These are phyloP conservation scores for Pseudonitzschia delicatissima DNA, from an alignment of 108 stramenopile species.

Conservation along the genomic window DNA sequence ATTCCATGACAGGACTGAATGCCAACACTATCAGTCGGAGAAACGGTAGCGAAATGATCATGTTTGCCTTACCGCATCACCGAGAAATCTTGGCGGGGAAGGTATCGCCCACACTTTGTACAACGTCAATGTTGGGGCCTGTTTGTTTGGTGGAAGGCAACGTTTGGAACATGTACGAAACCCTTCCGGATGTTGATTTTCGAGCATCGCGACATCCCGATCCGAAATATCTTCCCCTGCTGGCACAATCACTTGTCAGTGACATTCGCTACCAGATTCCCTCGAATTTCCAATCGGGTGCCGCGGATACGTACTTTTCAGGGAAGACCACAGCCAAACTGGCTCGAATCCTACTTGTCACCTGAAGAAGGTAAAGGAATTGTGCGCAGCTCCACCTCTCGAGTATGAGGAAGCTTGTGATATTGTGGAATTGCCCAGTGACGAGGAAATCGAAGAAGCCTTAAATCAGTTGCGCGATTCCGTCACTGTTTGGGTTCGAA, in stretches of 20 bases:
- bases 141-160: conserved; percentile 36
- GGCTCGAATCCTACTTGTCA: conserved; percentile 80
- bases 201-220: conserved; percentile 57
- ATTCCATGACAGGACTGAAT: conserved; percentile 7
- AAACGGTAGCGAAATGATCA: conserved; percentile 21
- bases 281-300: conserved; percentile 73
- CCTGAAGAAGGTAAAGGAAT: conserved; percentile 59
- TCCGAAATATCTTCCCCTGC: conserved; percentile 30
- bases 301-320: conserved; percentile 92
- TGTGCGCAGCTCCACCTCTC: conserved; percentile 29
- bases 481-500: conserved; percentile 87
- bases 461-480: conserved; percentile 43
- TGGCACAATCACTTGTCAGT: conserved; percentile 44
- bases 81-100: conserved; percentile 32
- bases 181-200: conserved; percentile 43
- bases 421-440: conserved; percentile 37
- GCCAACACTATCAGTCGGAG: neutral
- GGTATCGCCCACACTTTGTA: conserved; percentile 19
- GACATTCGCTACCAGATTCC: conserved; percentile 67
- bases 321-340: conserved; percentile 87
- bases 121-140: conserved; percentile 28
- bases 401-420: conserved; percentile 41
- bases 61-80: conserved; percentile 82
- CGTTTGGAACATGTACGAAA: conserved; percentile 31
- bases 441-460: conserved; percentile 49